phyloP scores from a whole-genome alignment of 208 protist genomes.

The Kentomonas sorsogonicus region DNA sequence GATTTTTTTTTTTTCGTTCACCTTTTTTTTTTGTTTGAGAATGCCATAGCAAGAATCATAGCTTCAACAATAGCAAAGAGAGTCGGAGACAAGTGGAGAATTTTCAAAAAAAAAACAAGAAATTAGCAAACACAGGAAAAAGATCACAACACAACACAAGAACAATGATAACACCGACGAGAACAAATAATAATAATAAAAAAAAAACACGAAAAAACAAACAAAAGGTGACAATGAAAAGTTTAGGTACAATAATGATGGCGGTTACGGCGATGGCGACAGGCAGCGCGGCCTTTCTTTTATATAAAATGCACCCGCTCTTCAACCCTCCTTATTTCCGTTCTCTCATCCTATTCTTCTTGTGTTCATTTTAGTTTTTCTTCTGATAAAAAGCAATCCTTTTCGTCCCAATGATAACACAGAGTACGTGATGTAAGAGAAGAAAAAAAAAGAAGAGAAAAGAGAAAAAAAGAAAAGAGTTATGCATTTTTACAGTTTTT shows the following conservation, averaged over 20 bases:
- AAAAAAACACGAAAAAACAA: neutral
- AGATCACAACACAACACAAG: too few relatives aligned
- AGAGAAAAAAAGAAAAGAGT: neutral
- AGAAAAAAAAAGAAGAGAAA: neutral
- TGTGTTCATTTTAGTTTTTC: neutral
- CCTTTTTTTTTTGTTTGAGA: neutral
- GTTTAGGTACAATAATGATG: too few relatives aligned
- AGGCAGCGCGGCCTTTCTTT: too few relatives aligned
- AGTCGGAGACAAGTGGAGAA: too few relatives aligned
- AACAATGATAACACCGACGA: too few relatives aligned
- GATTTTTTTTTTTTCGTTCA: neutral
- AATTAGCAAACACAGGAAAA: too few relatives aligned
- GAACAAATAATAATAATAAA: neutral
- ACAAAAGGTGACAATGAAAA: too few relatives aligned
- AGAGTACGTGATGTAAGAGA: too few relatives aligned
- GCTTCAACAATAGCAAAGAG: neutral
- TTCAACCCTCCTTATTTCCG: too few relatives aligned
- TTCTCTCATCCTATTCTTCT: neutral
- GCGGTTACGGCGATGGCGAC: too few relatives aligned
- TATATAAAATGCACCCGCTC: too few relatives aligned
- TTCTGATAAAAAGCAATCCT: neutral
- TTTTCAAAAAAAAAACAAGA: too few relatives aligned
- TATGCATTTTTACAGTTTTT: neutral
- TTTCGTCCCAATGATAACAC: neutral
- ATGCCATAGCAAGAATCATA: neutral